Evolutionary conservation across 2,329 filamentous ascomycete species (phyloP).

Genomic region (Chaetothyriales sp.): DNA sequence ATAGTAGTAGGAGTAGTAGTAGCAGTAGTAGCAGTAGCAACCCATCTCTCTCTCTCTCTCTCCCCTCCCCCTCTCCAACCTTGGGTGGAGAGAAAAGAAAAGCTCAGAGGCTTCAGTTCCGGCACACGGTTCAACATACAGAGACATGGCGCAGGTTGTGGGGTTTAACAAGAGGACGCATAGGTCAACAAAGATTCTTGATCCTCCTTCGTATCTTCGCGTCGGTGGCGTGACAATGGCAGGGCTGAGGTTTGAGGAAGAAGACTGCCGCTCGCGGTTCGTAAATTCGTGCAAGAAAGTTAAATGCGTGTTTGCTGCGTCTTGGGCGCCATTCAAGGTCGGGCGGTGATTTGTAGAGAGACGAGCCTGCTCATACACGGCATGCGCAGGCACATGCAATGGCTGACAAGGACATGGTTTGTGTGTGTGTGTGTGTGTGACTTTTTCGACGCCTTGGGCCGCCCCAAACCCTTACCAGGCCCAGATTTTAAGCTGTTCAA

Average conservation of each 20-base stretch:
- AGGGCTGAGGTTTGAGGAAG: not conserved
- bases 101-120: not conserved
- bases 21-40: not conserved
- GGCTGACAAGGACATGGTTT: not conserved
- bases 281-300: not conserved
- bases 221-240: not conserved
- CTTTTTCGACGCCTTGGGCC: not conserved
- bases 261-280: not conserved
- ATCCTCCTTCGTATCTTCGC: not conserved
- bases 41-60: not conserved
- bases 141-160: not conserved
- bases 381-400: not conserved
- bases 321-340: not conserved
- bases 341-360: not conserved
- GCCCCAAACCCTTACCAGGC: constrained; percentile 46
- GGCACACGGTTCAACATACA: not conserved
- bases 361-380: not conserved
- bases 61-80: not conserved
- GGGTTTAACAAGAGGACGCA: not conserved
- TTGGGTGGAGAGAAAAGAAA: not conserved
- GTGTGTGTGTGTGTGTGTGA: not conserved
- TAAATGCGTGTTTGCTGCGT: not conserved
- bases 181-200: not conserved
- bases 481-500: constrained; percentile 67
- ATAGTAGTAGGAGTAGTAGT: too few relatives aligned